Evolutionary conservation across 2,329 filamentous ascomycete genomes (phyloP).

Genomic region (Cryoendolithus antarcticus): DNA sequence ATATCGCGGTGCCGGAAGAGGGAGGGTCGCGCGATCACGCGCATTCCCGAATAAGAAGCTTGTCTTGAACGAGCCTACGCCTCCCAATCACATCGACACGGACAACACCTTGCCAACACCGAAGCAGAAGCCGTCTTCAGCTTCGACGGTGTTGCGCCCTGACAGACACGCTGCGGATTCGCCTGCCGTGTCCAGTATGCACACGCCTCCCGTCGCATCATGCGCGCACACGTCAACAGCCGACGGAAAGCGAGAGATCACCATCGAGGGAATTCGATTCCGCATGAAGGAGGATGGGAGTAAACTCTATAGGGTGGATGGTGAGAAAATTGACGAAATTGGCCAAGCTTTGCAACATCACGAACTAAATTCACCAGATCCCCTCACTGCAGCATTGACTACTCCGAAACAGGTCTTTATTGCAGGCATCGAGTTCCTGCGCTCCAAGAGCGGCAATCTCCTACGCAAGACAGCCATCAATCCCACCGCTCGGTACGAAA

Average conservation of each 20-base stretch:
- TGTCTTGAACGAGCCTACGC: too few species aligned
- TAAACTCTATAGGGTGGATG: constrained; percentile 63
- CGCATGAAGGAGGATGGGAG: constrained; percentile 63
- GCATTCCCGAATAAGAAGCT: too few species aligned
- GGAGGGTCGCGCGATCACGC: too few species aligned
- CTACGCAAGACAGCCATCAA: constrained; percentile 39
- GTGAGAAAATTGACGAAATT: constrained; percentile 37
- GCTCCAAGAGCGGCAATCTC: constrained; percentile 80
- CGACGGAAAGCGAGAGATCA: constrained; percentile 42
- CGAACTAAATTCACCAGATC: constrained; percentile 12
- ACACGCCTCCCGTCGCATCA: not conserved
- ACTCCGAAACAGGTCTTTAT: constrained; percentile 65
- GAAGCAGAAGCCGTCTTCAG: too few species aligned
- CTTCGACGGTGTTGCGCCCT: too few species aligned
- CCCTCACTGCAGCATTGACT: constrained; percentile 20
- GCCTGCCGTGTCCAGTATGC: not conserved
- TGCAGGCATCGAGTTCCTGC: constrained; percentile 68
- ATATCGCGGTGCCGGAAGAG: too few species aligned
- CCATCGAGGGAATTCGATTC: constrained; percentile 62
- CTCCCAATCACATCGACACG: too few species aligned
- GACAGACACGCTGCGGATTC: not conserved
- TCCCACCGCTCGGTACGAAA: constrained; percentile 10
- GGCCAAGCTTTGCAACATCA: not conserved
- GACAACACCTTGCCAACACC: too few species aligned
- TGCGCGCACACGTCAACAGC: constrained; percentile 1